phyloP scores from a whole-genome alignment of 441 rosid genomes.

The Erodium trifolium region DNA sequence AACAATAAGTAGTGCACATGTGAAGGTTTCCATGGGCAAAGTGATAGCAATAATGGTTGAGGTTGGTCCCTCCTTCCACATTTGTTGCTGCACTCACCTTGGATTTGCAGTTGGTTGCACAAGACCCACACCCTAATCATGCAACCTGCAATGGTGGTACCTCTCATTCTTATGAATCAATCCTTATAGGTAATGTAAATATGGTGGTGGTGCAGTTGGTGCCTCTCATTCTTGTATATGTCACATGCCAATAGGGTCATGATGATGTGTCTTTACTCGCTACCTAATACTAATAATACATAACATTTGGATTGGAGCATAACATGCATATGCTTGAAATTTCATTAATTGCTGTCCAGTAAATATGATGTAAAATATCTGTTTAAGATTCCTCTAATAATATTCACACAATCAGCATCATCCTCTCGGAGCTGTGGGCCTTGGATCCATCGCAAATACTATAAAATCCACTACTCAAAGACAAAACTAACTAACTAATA shows the following conservation, averaged over 20 bases:
- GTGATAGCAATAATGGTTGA: no score
- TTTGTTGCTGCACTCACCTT: no score
- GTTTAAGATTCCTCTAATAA: not conserved
- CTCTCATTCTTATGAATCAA: no score
- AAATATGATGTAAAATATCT: no score
- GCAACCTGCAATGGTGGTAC: no score
- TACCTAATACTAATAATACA: not conserved
- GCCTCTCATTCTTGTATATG: not conserved
- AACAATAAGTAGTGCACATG: no score
- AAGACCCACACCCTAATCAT: not conserved
- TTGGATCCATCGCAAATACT: not conserved
- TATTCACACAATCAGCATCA: not conserved
- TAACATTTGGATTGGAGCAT: not conserved
- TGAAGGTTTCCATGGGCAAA: no score
- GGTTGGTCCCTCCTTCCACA: no score
- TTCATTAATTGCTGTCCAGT: no score
- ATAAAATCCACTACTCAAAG: no score
- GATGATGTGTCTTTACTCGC: not conserved
- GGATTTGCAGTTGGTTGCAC: not conserved
- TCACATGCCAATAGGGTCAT: not conserved
- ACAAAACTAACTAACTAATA: no score
- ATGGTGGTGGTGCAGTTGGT: not conserved
- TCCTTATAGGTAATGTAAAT: no score
- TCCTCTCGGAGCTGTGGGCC: not conserved
- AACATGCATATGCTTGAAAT: not conserved